phyloP scores from a whole-genome alignment of 768 basidiomycete genomes.

The Mycena olivaceomarginata region DNA sequence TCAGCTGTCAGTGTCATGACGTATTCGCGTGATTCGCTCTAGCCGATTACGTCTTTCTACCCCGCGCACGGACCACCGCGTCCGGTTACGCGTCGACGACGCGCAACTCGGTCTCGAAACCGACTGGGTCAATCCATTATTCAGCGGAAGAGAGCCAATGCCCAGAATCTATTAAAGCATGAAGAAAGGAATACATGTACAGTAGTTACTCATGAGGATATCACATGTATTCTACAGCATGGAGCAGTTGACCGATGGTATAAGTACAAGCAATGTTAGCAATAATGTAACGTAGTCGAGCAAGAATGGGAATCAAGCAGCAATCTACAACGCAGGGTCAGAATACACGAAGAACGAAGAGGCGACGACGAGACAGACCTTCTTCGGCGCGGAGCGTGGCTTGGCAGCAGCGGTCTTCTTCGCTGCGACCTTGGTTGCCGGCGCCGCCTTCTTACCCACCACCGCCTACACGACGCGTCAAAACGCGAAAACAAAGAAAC shows the following conservation, averaged over 20 bases:
- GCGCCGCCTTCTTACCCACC: slow-evolving; percentile 32
- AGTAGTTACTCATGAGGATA: not conserved
- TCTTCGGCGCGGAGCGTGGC: slow-evolving; percentile 12
- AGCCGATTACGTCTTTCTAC: not conserved
- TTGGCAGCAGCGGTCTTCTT: slow-evolving; percentile 29
- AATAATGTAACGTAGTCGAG: slow-evolving; percentile 16
- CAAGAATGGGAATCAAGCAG: not conserved
- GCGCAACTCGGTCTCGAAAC: too few relatives aligned
- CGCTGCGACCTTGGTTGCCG: slow-evolving; percentile 23
- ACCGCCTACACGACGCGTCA: slow-evolving; percentile 16
- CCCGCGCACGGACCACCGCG: not conserved
- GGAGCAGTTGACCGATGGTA: not conserved
- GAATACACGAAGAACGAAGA: too few relatives aligned
- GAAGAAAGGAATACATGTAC: not conserved
- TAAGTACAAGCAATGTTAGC: slow-evolving; percentile 26
- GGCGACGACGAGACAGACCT: not conserved
- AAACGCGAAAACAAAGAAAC: not conserved
- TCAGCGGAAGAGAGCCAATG: too few relatives aligned
- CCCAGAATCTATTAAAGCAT: slow-evolving; percentile 1
- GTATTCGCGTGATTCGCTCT: not conserved
- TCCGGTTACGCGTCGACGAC: too few relatives aligned
- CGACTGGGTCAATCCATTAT: too few relatives aligned
- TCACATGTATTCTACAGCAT: slow-evolving; percentile 1
- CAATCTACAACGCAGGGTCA: not conserved
- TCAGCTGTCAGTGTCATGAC: too few relatives aligned